These are phyloP conservation scores for Eucalyptus lansdowneana DNA, from an alignment of 345 rosid species.

Conservation along the genomic window DNA sequence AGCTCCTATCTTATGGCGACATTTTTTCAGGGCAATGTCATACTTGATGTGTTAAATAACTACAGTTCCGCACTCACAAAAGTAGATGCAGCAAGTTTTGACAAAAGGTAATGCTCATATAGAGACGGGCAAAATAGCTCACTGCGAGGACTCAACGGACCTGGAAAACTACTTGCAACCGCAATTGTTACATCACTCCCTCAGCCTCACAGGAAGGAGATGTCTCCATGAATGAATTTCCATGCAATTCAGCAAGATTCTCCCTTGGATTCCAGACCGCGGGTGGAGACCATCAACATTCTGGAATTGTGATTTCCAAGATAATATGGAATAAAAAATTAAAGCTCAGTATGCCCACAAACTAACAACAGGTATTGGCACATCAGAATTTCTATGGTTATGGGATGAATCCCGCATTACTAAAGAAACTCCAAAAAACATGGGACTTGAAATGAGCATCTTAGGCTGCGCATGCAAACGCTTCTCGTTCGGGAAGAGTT, in stretches of 20 bases:
- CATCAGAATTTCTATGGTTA: too few relatives aligned
- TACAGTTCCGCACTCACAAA: neutral
- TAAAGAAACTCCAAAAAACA: too few relatives aligned
- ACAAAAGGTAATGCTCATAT: neutral
- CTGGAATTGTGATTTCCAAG: too few relatives aligned
- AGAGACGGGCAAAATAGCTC: neutral
- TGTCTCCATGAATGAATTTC: constrained; percentile 86
- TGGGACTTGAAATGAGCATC: too few relatives aligned
- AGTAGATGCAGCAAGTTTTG: neutral
- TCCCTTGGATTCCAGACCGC: constrained; percentile 95
- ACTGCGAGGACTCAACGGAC: neutral
- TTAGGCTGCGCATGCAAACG: too few relatives aligned
- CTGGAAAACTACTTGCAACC: neutral
- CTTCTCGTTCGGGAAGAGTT: too few relatives aligned
- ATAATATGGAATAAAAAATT: too few relatives aligned
- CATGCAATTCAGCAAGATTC: constrained; percentile 86
- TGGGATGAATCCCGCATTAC: too few relatives aligned
- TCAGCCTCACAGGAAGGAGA: constrained; percentile 77
- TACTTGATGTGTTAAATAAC: neutral
- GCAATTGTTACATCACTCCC: constrained; percentile 25
- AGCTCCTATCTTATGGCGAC: neutral
- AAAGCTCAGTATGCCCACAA: too few relatives aligned
- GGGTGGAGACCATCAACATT: constrained; percentile 62
- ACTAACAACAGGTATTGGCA: too few relatives aligned
- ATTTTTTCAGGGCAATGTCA: neutral